A percentile compares a stretch with the other conserved stretches of the same genome.
These are phyloP conservation scores for Anaeromyces robustus DNA, from an alignment of 192 early-diverging fungal genomes.

Conservation along the genomic window DNA sequence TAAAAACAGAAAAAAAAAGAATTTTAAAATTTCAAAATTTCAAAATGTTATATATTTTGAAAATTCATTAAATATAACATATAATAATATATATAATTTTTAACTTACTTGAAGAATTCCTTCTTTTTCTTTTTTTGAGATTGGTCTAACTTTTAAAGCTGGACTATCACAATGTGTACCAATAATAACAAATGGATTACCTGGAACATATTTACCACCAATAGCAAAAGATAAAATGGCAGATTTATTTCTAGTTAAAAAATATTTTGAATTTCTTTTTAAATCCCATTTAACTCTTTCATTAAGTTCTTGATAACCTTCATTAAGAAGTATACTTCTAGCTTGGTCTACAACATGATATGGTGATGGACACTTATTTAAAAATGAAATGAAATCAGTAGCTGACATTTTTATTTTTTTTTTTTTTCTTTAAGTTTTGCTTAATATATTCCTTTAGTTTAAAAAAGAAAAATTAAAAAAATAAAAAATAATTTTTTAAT, in stretches of 20 bases:
- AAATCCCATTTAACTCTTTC: slow-evolving; percentile 75
- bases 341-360: slow-evolving; percentile 89
- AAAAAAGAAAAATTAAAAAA: too few species aligned
- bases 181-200: slow-evolving; percentile 66
- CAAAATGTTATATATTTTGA: neutral
- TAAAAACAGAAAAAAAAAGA: too few species aligned
- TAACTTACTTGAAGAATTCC: slow-evolving; percentile 84
- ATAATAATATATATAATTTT: slow-evolving; percentile 5
- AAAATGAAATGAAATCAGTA: neutral
- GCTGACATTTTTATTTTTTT: neutral
- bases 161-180: slow-evolving; percentile 97
- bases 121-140: slow-evolving; percentile 72
- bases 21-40: too few species aligned
- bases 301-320: slow-evolving; percentile 74
- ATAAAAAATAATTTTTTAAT: too few species aligned
- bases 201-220: slow-evolving; percentile 67
- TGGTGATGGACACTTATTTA: slow-evolving; percentile 51
- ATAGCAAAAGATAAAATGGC: slow-evolving; percentile 85
- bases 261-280: slow-evolving; percentile 68
- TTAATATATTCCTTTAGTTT: too few species aligned
- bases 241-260: slow-evolving; percentile 84
- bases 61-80: neutral
- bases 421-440: too few species aligned
- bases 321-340: slow-evolving; percentile 44
- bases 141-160: slow-evolving; percentile 90